These are phyloP conservation scores for Selenicereus undatus DNA, from an alignment of 148 eudicot species.

Conservation along the genomic window DNA sequence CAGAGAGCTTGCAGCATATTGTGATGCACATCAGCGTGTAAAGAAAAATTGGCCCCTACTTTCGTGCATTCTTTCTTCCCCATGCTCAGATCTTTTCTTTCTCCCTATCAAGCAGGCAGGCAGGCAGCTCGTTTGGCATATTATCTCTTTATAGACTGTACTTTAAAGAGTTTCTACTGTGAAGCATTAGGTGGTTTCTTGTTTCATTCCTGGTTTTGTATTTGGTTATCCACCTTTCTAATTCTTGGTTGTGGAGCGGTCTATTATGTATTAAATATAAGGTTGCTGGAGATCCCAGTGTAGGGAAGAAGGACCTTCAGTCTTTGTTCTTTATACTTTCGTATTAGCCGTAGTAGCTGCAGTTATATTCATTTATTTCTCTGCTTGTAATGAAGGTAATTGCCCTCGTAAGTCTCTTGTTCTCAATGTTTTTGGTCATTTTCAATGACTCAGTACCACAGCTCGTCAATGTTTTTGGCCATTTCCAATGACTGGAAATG, in stretches of 20 bases:
- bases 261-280: slow-evolving; percentile 35
- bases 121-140: slow-evolving; percentile 24
- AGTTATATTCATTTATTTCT: slow-evolving; percentile 21
- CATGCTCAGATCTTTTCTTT: slow-evolving; percentile 18
- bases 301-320: slow-evolving; percentile 13
- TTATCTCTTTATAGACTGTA: slow-evolving; percentile 27
- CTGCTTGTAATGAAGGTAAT: slow-evolving; percentile 27
- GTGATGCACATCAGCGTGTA: slow-evolving; percentile 45
- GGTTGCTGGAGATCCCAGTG: slow-evolving; percentile 32
- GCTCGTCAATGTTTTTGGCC: not conserved
- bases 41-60: slow-evolving; percentile 26
- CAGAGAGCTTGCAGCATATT: slow-evolving; percentile 88
- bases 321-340: not conserved
- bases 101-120: slow-evolving; percentile 40
- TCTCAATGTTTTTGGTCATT: not conserved
- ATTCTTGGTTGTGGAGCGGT: slow-evolving; percentile 41
- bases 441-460: not conserved
- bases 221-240: slow-evolving; percentile 38
- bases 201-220: slow-evolving; percentile 26
- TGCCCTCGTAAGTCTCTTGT: slow-evolving; percentile 1
- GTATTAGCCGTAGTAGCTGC: slow-evolving; percentile 14
- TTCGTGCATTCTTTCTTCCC: slow-evolving; percentile 20
- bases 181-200: slow-evolving; percentile 41
- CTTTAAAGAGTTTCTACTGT: slow-evolving; percentile 22
- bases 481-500: not conserved